phyloP scores from a whole-genome alignment of 2,329 filamentous ascomycete species.

The Elsinoe necatrix region DNA sequence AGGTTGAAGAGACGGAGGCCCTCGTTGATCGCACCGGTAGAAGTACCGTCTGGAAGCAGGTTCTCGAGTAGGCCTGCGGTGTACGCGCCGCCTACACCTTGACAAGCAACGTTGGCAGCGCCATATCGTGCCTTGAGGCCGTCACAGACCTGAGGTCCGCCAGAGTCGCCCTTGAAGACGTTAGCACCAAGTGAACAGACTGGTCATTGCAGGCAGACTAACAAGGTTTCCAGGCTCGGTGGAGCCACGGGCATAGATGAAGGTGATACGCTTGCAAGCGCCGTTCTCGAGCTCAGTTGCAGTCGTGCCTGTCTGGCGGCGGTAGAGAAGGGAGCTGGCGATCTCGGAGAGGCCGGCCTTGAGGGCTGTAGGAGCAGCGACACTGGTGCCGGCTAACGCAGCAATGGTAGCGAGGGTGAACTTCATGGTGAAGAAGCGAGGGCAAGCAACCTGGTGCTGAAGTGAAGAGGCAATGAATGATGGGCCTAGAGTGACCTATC shows the following conservation, averaged over 20 bases:
- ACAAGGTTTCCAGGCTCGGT: constrained; percentile 44
- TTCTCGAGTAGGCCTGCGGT: constrained; percentile 20
- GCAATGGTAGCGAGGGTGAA: constrained; percentile 1
- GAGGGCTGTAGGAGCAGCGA: neutral
- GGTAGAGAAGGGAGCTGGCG: neutral
- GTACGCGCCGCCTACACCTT: constrained; percentile 24
- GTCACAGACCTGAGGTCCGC: constrained; percentile 23
- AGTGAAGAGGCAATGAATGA: neutral
- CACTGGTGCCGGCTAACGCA: constrained; percentile 1
- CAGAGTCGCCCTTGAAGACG: constrained; percentile 18
- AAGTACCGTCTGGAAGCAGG: constrained; percentile 20
- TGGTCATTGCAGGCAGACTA: no score
- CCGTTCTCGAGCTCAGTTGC: constrained; percentile 20
- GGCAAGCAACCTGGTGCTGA: neutral
- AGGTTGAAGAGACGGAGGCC: constrained; percentile 22
- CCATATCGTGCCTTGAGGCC: constrained; percentile 22
- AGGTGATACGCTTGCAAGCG: constrained; percentile 40
- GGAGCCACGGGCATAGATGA: constrained; percentile 51
- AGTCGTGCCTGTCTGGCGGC: constrained; percentile 12
- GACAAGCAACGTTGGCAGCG: constrained; percentile 22
- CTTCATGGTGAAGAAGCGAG: neutral
- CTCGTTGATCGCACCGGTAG: constrained; percentile 20
- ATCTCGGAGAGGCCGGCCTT: constrained; percentile 3
- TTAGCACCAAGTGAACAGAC: neutral
- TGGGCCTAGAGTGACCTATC: neutral